Conservation (phyloP, 1,284 basidiomycete genomes). For the Marasmius fiardii region DNA sequence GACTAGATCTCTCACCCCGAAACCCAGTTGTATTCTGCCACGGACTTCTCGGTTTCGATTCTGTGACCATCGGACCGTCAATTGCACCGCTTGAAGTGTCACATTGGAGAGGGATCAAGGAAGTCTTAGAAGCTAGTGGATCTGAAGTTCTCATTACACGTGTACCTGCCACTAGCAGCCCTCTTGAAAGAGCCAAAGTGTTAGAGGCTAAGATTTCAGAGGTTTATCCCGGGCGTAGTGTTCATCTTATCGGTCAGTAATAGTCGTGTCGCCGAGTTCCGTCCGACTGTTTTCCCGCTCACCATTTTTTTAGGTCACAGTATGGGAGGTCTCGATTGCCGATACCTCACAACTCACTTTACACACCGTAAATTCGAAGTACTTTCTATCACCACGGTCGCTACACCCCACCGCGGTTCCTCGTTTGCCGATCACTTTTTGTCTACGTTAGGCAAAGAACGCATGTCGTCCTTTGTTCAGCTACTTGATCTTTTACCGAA, state of each 20-base stretch:
- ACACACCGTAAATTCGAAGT: constrained; percentile 65
- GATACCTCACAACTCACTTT: constrained; percentile 80
- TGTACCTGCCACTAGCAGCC: constrained; percentile 87
- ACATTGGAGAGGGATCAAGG: constrained; percentile 94
- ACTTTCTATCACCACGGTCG: constrained; percentile 88
- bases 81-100: constrained; percentile 82
- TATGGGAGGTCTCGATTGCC: constrained; percentile 94
- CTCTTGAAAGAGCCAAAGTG: constrained; percentile 83
- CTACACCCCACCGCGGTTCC: constrained; percentile 91
- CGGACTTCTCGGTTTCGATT: constrained; percentile 87
- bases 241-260: constrained; percentile 79
- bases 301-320: constrained; percentile 59
- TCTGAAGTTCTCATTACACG: constrained; percentile 90
- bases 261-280: neutral
- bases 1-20: constrained; percentile 13
- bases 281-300: neutral
- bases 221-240: constrained; percentile 73
- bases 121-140: constrained; percentile 85
- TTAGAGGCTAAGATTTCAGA: constrained; percentile 80
- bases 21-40: constrained; percentile 92
- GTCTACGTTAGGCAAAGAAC: constrained; percentile 67
- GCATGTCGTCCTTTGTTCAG: constrained; percentile 60
- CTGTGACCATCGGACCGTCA: constrained; percentile 65
- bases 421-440: constrained; percentile 92
- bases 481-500: constrained; percentile 80